phyloP scores from a whole-genome alignment of 2,329 filamentous ascomycete species.

The Falciphora oryzae region DNA sequence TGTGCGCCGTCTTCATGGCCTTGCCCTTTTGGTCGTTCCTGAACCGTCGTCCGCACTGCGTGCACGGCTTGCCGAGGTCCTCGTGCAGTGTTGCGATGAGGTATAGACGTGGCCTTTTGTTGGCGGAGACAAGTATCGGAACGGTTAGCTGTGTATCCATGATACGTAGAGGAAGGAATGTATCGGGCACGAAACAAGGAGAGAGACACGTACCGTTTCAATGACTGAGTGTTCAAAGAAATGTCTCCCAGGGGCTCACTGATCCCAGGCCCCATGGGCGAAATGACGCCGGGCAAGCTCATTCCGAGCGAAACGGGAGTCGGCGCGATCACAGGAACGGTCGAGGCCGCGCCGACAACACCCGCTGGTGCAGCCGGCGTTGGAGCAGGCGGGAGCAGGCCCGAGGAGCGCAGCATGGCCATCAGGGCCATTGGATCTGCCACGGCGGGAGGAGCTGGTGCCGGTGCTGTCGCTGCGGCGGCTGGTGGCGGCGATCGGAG shows the following conservation, averaged over 20 bases:
- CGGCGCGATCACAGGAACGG: constrained; percentile 22
- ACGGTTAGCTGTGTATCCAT: background rate
- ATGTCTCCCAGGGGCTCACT: constrained; percentile 37
- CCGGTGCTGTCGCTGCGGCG: constrained; percentile 28
- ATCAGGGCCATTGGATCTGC: constrained; percentile 55
- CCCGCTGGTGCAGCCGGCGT: constrained; percentile 21
- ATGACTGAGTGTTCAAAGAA: constrained; percentile 58
- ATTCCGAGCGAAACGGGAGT: constrained; percentile 18
- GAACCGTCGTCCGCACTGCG: constrained; percentile 87
- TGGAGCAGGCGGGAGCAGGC: constrained; percentile 48
- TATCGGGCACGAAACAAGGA: constrained; percentile 25
- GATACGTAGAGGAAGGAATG: constrained; percentile 62
- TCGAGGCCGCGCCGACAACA: too few relatives aligned
- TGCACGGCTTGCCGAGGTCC: constrained; percentile 78
- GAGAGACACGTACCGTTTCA: constrained; percentile 61
- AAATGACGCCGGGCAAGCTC: constrained; percentile 23
- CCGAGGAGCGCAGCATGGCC: constrained; percentile 62
- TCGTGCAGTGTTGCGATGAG: constrained; percentile 67
- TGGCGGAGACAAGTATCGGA: constrained; percentile 32
- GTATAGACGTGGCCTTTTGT: constrained; percentile 5
- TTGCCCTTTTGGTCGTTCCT: constrained; percentile 69
- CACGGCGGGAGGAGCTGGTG: constrained; percentile 23
- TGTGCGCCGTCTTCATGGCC: constrained; percentile 80
- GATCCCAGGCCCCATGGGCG: constrained; percentile 17
- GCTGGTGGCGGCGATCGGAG: constrained; percentile 22